These are phyloP conservation scores for Polychaeton citri DNA, from an alignment of 2,329 filamentous ascomycete species.

Conservation along the genomic window DNA sequence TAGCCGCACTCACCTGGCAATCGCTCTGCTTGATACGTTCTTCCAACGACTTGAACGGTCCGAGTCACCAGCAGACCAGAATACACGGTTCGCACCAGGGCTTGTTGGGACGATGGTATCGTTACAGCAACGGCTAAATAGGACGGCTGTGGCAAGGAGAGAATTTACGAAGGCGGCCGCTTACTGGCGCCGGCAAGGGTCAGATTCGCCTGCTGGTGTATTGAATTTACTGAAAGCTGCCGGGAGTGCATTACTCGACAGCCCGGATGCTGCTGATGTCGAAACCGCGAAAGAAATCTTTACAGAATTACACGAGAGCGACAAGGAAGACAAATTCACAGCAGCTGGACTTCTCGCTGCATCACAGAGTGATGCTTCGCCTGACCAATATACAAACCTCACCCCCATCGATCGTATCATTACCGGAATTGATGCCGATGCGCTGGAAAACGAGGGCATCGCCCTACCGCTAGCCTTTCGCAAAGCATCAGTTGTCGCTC, in stretches of 20 bases:
- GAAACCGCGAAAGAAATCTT: constrained; percentile 67
- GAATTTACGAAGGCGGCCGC: constrained; percentile 68
- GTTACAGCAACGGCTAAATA: constrained; percentile 63
- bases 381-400: constrained; percentile 30
- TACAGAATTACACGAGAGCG: constrained; percentile 50
- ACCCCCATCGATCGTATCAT: constrained; percentile 51
- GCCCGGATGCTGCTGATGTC: constrained; percentile 54
- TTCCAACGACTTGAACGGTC: constrained; percentile 57
- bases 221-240: constrained; percentile 66
- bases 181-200: constrained; percentile 60
- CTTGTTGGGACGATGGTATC: constrained; percentile 68
- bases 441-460: constrained; percentile 55
- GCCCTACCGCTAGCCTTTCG: constrained; percentile 22
- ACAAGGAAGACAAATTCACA: constrained; percentile 55
- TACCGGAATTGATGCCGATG: constrained; percentile 44
- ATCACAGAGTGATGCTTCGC: constrained; percentile 26
- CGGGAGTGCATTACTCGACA: constrained; percentile 69
- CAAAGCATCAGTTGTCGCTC: constrained; percentile 15
- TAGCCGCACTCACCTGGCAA: constrained; percentile 59
- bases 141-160: constrained; percentile 54
- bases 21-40: constrained; percentile 62
- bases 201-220: constrained; percentile 27
- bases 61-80: constrained; percentile 41
- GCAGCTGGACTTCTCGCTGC: constrained; percentile 79
- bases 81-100: constrained; percentile 71